Evolutionary conservation across 345 rosid genomes (phyloP), one percentile per base, ranked within the genome.

Genomic region (Durio zibethinus): DNA sequence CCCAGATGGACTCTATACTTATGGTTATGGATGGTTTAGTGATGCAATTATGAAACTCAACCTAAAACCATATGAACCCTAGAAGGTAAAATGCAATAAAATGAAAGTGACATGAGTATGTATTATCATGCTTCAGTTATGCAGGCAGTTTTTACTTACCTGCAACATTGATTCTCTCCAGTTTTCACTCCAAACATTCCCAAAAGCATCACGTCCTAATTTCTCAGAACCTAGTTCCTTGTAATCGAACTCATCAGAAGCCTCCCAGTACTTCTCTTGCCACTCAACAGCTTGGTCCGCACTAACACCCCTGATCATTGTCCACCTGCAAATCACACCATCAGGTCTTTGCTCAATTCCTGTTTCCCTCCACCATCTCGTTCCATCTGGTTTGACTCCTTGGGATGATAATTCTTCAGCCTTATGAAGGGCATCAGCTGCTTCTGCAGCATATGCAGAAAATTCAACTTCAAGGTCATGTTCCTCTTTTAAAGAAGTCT

Each of bases 251-350:
- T 93, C 98, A 83, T 93, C 92, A 72, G 99, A 80, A 82, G 98
- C 99, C 83, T 95, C 98, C 99, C 99, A 95, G 75, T 85, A 95
- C 84, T 95, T 95, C 69, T 92, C 98, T 81, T 93, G 99, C 94
- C 97, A 95, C 84, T 93, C 99, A 72, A 89, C 88, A 72, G 81
- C 89, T 78, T 92, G 83, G 57, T 90, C 90, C 56, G 90, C 91
- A 83, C 93, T 90, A 35, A 93, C 94, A 50, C 97, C 97, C 75
- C 98, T 90, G 47, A 74, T 84, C 96, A 93, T 82, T 16, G 99
- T 93, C 99, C 99, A 95, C 88, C 93, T 87, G 84, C 91, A 90
- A 72, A 90, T 82, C 69, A 95, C 87, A 48, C 99, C 99, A 86
- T 93, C 90, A 63, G 87, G 82, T 60, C 98, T 92, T 78, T 66